Conservation (phyloP, 2,329 filamentous ascomycete species). For the Penicillium sp. region DNA sequence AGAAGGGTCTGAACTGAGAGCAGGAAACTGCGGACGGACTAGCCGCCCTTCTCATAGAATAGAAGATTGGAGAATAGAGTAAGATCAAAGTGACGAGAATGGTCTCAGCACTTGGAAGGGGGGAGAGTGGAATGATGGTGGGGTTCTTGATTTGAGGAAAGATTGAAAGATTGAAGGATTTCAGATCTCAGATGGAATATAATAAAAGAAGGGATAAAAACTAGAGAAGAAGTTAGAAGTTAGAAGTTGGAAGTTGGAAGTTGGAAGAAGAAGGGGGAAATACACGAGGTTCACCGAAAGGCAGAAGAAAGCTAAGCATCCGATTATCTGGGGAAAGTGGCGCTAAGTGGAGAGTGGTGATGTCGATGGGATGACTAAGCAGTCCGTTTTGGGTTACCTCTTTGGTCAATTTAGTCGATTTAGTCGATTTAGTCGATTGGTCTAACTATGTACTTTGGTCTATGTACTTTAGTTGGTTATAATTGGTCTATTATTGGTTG, state of each 20-base stretch:
- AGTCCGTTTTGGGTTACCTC: background rate
- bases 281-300: background rate
- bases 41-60: slow-evolving; percentile 27
- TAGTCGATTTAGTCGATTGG: too few species aligned
- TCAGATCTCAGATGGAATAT: too few species aligned
- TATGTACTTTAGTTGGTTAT: too few species aligned
- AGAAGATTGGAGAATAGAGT: background rate
- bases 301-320: slow-evolving; percentile 15
- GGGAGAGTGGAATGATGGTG: background rate
- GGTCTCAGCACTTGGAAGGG: background rate
- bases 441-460: too few species aligned
- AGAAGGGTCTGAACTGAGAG: slow-evolving; percentile 2
- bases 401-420: too few species aligned
- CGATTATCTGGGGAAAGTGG: slow-evolving; percentile 23
- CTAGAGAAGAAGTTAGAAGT: too few species aligned
- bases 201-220: too few species aligned
- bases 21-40: slow-evolving; percentile 23
- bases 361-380: slow-evolving; percentile 4
- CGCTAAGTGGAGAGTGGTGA: slow-evolving; percentile 18
- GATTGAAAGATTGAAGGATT: background rate
- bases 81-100: background rate
- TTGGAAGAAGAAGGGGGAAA: slow-evolving; percentile 1
- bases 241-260: background rate
- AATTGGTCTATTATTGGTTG: background rate
- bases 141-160: background rate